These are phyloP conservation scores for Hermanozyma aechmeae DNA, from an alignment of 805 yeast genomes.

Conservation along the genomic window DNA sequence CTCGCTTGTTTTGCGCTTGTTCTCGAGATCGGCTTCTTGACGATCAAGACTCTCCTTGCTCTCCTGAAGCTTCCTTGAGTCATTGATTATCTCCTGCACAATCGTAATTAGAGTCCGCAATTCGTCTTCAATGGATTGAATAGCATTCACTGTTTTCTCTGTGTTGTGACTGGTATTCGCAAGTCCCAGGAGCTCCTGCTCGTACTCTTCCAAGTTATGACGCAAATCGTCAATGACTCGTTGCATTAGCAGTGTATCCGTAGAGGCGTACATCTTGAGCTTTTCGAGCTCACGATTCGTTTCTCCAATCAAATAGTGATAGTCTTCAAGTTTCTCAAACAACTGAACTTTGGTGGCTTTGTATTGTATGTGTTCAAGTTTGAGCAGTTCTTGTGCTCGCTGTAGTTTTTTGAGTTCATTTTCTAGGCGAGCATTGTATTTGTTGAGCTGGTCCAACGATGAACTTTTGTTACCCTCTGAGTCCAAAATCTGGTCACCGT, in stretches of 20 bases:
- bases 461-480: conserved; percentile 17
- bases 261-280: conserved; percentile 49
- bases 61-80: conserved; percentile 34
- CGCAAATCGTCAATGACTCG: conserved; percentile 46
- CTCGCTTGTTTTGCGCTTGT: conserved; percentile 23
- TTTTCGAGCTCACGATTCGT: conserved; percentile 50
- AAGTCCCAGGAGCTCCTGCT: conserved; percentile 9
- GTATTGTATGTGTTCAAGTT: conserved; percentile 54
- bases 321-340: conserved; percentile 51
- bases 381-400: conserved; percentile 50
- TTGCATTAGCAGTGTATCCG: conserved; percentile 47
- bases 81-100: conserved; percentile 41
- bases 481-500: conserved; percentile 29
- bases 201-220: conserved; percentile 30
- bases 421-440: conserved; percentile 49
- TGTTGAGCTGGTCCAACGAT: conserved; percentile 28
- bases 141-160: conserved; percentile 46
- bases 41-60: conserved; percentile 19
- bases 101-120: conserved; percentile 37
- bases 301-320: conserved; percentile 43
- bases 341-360: conserved; percentile 52
- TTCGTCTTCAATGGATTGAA: conserved; percentile 34
- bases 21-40: conserved; percentile 30
- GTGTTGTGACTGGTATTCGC: conserved; percentile 44
- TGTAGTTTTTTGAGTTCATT: conserved; percentile 52